Conservation (phyloP, 208 protist species). For the Trichomonas vaginalis region DNA sequence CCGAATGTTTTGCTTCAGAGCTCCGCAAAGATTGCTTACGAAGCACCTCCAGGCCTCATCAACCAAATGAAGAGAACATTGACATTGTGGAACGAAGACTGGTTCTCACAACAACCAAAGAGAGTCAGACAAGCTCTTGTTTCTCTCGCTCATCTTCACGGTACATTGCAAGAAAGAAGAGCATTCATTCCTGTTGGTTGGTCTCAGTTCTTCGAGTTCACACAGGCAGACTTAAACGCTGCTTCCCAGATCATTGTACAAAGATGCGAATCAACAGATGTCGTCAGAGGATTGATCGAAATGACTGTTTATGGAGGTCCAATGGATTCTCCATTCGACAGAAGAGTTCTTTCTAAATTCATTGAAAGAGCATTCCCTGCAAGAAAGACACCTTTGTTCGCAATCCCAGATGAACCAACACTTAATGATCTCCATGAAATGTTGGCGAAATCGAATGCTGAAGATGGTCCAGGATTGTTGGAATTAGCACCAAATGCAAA, state of each 20-base stretch:
- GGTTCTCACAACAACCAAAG: background rate
- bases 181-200: constrained; percentile 87
- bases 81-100: constrained; percentile 29
- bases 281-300: background rate
- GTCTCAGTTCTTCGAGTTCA: constrained; percentile 86
- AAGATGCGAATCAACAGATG: background rate
- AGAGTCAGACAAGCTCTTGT: constrained; percentile 33
- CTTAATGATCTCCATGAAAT: background rate
- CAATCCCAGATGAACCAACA: background rate
- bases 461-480: background rate
- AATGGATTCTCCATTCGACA: background rate
- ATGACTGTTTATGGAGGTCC: background rate
- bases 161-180: constrained; percentile 76
- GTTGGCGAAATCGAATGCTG: background rate
- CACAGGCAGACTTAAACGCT: constrained; percentile 67
- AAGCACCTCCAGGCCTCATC: constrained; percentile 78
- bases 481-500: background rate
- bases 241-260: constrained; percentile 28
- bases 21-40: constrained; percentile 76
- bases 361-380: background rate
- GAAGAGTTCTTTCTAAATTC: background rate
- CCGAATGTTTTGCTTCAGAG: constrained; percentile 70
- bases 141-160: constrained; percentile 71
- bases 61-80: constrained; percentile 77
- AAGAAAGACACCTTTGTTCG: background rate